Base-by-base conservation (phyloP, 2,329 filamentous ascomycete genomes). In the Ascochyta koolunga region DNA sequence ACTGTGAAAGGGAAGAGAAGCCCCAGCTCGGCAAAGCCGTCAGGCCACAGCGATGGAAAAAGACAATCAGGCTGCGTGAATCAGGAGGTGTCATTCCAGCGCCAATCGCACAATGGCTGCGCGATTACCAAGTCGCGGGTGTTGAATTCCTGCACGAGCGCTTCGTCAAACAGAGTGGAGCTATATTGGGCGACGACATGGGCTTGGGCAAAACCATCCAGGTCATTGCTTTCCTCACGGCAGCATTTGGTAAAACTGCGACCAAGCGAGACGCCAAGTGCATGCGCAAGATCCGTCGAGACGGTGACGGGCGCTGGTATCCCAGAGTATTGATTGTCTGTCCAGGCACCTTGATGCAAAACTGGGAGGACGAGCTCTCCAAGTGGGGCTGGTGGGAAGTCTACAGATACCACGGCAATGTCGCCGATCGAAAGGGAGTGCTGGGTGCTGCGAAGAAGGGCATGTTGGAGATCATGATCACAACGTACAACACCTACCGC, bases 321-420 rank as follows among this genome's bases (percentile, higher is more conserved):
- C 91, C 91, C 0, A 84, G 86, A 40, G 85, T 91, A 0, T 77
- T 99, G 39, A 89, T 99, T 51, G 83, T 99, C 9, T 98, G 93
- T 61, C 95, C 93, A 0, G 92, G 92, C 0, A 90, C 88, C 0
- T 77, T 99, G 52, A 92, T 98, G 62, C 83, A 88, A 59, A 99
- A 99, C 63, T 99, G 95, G 95, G 87, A 86, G 74, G 86, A 87
- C 22, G 95, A 99, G 74, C 77, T 99, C 32, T 79, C 86, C 43
- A 86, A 89, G 51, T 99, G 95, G 95, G 95, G 95, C 0, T 99
- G 91, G 90, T 99, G 95, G 95, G 86, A 93, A 58, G 82, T 90
- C 9, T 91, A 96, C 65, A 77, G 87, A 1, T 98, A 88, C 61
- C 93, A 97, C 67, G 93, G 92, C 8, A 62, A 73, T 3, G 76